Percentiles rank a stretch among this genome's conserved stretches.
Evolutionary conservation across 148 eudicot genomes (phyloP).

Genomic region (Spergularia marina): DNA sequence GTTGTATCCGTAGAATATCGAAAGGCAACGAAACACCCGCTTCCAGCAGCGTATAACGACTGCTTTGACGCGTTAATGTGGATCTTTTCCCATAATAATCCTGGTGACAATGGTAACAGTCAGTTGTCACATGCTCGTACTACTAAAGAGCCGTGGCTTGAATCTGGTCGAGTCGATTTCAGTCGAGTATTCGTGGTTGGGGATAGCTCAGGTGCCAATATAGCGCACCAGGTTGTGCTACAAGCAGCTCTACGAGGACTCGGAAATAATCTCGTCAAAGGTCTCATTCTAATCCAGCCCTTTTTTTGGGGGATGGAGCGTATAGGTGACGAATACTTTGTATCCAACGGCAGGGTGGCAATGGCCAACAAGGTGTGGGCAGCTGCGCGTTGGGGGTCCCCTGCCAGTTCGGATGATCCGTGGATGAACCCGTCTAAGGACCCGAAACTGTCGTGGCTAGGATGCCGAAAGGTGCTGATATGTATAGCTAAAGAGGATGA

Average conservation of each 20-base stretch:
- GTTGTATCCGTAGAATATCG: constrained; percentile 14
- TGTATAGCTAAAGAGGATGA: constrained; percentile 24
- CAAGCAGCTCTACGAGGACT: neutral
- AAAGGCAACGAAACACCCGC: constrained; percentile 11
- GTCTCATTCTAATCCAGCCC: neutral
- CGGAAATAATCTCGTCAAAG: neutral
- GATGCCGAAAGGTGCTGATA: constrained; percentile 25
- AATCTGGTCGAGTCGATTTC: constrained; percentile 4
- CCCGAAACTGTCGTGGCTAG: constrained; percentile 14
- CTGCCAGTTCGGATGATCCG: constrained; percentile 26
- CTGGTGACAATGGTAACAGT: neutral
- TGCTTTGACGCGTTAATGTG: constrained; percentile 14
- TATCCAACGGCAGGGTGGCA: neutral
- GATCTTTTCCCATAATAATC: constrained; percentile 13
- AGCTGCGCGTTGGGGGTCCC: neutral
- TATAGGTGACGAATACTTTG: neutral
- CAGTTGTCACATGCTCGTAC: neutral
- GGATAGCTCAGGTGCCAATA: constrained; percentile 14
- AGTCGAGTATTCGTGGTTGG: constrained; percentile 5
- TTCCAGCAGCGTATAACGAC: constrained; percentile 13
- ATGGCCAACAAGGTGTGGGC: constrained; percentile 3
- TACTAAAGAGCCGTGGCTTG: constrained; percentile 9
- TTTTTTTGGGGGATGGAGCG: constrained; percentile 5
- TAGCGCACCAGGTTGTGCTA: constrained; percentile 11
- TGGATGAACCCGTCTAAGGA: constrained; percentile 30